phyloP scores from a whole-genome alignment of 2,329 filamentous ascomycete genomes.

The Colletotrichum lini region DNA sequence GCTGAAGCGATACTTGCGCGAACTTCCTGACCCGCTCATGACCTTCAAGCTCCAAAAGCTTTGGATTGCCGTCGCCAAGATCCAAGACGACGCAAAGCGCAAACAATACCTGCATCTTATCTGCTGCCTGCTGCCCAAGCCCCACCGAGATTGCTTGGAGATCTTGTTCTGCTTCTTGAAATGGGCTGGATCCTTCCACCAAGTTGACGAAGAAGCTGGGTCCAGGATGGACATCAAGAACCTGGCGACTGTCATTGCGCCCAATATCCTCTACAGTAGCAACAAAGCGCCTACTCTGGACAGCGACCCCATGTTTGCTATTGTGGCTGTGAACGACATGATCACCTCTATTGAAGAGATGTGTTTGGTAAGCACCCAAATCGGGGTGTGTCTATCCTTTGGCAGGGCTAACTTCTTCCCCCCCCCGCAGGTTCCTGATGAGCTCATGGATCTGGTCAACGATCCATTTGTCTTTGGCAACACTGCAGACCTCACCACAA shows the following conservation, averaged over 20 bases:
- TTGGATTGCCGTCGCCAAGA: constrained; percentile 92
- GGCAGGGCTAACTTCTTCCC: constrained; percentile 37
- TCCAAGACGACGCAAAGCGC: constrained; percentile 84
- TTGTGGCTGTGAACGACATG: constrained; percentile 91
- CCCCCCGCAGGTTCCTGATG: constrained; percentile 83
- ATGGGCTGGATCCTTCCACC: constrained; percentile 97
- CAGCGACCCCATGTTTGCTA: constrained; percentile 91
- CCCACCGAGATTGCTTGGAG: constrained; percentile 93
- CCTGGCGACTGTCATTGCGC: constrained; percentile 95
- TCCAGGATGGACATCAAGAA: constrained; percentile 99
- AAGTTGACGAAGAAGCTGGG: constrained; percentile 95
- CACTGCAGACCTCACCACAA: constrained; percentile 90
- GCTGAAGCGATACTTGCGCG: constrained; percentile 93
- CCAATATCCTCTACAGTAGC: constrained; percentile 88
- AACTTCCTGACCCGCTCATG: constrained; percentile 93
- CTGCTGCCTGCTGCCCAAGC: constrained; percentile 93
- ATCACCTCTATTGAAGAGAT: constrained; percentile 96
- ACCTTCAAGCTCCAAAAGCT: constrained; percentile 95
- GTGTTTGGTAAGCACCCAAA: constrained; percentile 83
- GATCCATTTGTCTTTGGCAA: constrained; percentile 87
- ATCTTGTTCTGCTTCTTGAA: constrained; percentile 96
- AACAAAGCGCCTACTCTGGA: constrained; percentile 79
- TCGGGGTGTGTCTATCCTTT: constrained; percentile 11
- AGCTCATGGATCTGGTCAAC: constrained; percentile 87
- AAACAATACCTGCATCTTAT: constrained; percentile 90